These are phyloP conservation scores for Cadophora sp. DNA, from an alignment of 2,329 filamentous ascomycete genomes.

Conservation along the genomic window DNA sequence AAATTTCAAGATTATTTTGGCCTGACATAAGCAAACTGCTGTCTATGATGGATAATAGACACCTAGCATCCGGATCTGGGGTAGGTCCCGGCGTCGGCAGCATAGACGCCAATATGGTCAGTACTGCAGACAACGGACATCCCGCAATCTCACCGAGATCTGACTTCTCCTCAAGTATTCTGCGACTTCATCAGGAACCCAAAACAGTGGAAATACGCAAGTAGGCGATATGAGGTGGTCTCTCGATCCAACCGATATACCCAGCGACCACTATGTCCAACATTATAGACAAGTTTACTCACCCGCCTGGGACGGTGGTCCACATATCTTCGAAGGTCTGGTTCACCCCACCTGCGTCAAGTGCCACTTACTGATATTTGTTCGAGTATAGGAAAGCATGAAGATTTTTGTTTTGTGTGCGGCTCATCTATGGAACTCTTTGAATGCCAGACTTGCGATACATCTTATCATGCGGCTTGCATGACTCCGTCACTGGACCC, in stretches of 20 bases:
- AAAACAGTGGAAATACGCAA: neutral
- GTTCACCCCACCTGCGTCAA: neutral
- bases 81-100: too few relatives aligned
- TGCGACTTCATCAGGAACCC: neutral
- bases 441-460: conserved; percentile 32
- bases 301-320: conserved; percentile 8
- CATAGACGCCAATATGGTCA: neutral
- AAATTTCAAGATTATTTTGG: neutral
- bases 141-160: neutral
- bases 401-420: conserved; percentile 35
- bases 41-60: neutral
- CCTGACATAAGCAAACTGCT: neutral
- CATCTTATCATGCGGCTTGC: conserved; percentile 32
- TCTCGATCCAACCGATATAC: neutral
- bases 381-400: conserved; percentile 26
- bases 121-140: neutral
- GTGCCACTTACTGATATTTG: neutral
- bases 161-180: neutral
- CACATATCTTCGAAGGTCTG: conserved; percentile 6
- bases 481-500: conserved; percentile 31
- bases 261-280: neutral
- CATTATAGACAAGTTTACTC: conserved; percentile 5
- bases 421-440: conserved; percentile 30
- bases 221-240: conserved; percentile 4
- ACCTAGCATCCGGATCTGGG: neutral